phyloP scores from a whole-genome alignment of 352 stramenopile species.

The Pythium brassicae region DNA sequence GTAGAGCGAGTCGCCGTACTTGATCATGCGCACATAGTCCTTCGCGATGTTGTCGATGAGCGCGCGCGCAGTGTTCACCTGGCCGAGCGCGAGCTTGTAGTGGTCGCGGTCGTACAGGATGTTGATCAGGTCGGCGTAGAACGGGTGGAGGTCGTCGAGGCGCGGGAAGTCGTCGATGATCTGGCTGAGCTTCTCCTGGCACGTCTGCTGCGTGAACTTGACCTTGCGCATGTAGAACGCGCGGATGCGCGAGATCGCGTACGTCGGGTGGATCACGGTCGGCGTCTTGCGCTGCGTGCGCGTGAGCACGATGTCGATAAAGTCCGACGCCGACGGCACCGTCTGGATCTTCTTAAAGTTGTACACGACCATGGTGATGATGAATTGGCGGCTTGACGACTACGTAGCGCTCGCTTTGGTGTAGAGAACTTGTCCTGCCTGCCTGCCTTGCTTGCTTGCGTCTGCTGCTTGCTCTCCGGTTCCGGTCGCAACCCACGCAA shows the following conservation, averaged over 20 bases:
- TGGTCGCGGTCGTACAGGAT: slow-evolving; percentile 99
- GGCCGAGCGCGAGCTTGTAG: slow-evolving; percentile 99
- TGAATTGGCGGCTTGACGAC: background rate
- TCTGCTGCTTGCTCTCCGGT: slow-evolving; percentile 3
- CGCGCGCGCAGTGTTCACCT: slow-evolving; percentile 98
- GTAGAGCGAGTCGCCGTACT: slow-evolving; percentile 99
- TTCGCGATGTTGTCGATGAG: slow-evolving; percentile 97
- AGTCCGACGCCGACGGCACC: slow-evolving; percentile 95
- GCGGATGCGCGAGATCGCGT: slow-evolving; percentile 95
- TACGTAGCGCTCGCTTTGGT: no score
- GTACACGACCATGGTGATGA: slow-evolving; percentile 94
- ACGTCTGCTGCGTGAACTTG: slow-evolving; percentile 99
- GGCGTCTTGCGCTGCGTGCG: slow-evolving; percentile 98
- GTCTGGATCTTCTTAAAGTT: slow-evolving; percentile 99
- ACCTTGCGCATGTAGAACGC: slow-evolving; percentile 99
- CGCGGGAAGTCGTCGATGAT: slow-evolving; percentile 99
- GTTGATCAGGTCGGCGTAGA: slow-evolving; percentile 99
- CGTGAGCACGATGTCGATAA: slow-evolving; percentile 99
- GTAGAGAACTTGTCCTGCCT: background rate
- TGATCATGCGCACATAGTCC: slow-evolving; percentile 99
- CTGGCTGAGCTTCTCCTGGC: slow-evolving; percentile 95
- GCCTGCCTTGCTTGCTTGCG: background rate
- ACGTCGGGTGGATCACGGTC: slow-evolving; percentile 98
- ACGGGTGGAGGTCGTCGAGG: slow-evolving; percentile 97
- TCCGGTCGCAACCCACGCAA: slow-evolving; percentile 18